Base-by-base conservation (phyloP, 2,329 filamentous ascomycete species). In the Pseudocercospora vitis region DNA sequence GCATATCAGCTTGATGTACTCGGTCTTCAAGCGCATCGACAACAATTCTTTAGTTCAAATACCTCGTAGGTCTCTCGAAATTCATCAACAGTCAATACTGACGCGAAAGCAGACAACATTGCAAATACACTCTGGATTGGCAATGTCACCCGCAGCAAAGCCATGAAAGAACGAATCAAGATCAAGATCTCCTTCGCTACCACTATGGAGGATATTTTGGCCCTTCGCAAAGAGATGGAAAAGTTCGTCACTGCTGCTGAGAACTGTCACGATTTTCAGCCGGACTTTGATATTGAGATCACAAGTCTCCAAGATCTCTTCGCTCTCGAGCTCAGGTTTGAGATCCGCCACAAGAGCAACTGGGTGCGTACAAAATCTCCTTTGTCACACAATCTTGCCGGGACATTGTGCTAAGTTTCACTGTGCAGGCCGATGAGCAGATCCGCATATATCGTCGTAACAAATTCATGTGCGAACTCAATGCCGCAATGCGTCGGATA, bases 381-480 rank as follows among this genome's bases (percentile, higher is more conserved):
- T n/a, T n/a, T n/a, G n/a, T n/a, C n/a, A n/a, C n/a, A n/a, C n/a
- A n/a, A n/a, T n/a, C n/a, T n/a, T n/a, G n/a, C n/a, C n/a, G n/a
- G n/a, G n/a, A n/a, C n/a, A n/a, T n/a, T n/a, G n/a, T n/a, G n/a
- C n/a, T n/a, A n/a, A n/a, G n/a, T n/a, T n/a, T n/a, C n/a, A n/a
- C n/a, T n/a, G n/a, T n/a, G n/a, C n/a, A n/a, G n/a, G n/a, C 73
- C 32, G 76, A 95, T 71, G 91, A 95, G 59, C 78, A 81, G 2
- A 80, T 96, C 26, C 88, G 90, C 33, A 84, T 85, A n/a, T 81
- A 85, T 9, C 85, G 91, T 48, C 85, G 91, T 57, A 94, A 88
- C 69, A 96, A 95, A 73, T 96, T 96, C 75, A 95, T 96, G 84
- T 95, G 90, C 67, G 92, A 91, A 1, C 77, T 97, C 54, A 84